These are phyloP conservation scores for Tuber melanosporum DNA, from an alignment of 495 filamentous ascomycete species.

Conservation along the genomic window DNA sequence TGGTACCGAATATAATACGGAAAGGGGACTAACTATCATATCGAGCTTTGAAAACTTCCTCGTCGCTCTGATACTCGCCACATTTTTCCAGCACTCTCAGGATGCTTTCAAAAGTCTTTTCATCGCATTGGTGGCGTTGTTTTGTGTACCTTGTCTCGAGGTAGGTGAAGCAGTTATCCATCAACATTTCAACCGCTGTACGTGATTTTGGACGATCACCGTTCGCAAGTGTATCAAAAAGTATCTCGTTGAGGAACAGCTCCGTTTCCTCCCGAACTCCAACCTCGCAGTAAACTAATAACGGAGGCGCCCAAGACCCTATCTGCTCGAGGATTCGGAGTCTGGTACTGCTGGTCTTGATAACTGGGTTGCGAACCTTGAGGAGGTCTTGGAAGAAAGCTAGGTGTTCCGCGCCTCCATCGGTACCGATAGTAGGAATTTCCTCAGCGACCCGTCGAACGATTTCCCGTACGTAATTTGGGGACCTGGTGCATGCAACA, in stretches of 20 bases:
- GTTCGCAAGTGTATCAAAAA: conserved; percentile 48
- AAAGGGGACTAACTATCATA: conserved; percentile 37
- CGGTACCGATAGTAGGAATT: conserved; percentile 52
- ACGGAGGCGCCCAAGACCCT: conserved; percentile 59
- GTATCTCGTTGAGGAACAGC: conserved; percentile 51
- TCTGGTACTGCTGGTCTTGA: conserved; percentile 44
- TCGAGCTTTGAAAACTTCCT: conserved; percentile 37
- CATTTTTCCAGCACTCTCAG: conserved; percentile 35
- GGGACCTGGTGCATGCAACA: conserved; percentile 46
- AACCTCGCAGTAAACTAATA: conserved; percentile 59
- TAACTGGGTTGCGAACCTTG: conserved; percentile 44
- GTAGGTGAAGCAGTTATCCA: conserved; percentile 38
- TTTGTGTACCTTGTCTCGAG: conserved; percentile 36
- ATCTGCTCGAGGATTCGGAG: conserved; percentile 51
- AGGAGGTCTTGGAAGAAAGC: conserved; percentile 52
- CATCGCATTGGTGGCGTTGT: conserved; percentile 37
- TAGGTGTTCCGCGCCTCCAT: conserved; percentile 55
- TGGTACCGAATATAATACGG: background rate
- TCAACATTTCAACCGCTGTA: conserved; percentile 31
- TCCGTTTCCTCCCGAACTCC: conserved; percentile 52
- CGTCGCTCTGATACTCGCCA: conserved; percentile 33
- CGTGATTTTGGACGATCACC: conserved; percentile 27
- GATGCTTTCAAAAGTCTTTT: conserved; percentile 37
- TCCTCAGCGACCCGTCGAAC: conserved; percentile 52
- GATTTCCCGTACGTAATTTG: conserved; percentile 45